Conservation (phyloP, 2,329 filamentous ascomycete genomes). For the Sclerotinia nivalis region DNA sequence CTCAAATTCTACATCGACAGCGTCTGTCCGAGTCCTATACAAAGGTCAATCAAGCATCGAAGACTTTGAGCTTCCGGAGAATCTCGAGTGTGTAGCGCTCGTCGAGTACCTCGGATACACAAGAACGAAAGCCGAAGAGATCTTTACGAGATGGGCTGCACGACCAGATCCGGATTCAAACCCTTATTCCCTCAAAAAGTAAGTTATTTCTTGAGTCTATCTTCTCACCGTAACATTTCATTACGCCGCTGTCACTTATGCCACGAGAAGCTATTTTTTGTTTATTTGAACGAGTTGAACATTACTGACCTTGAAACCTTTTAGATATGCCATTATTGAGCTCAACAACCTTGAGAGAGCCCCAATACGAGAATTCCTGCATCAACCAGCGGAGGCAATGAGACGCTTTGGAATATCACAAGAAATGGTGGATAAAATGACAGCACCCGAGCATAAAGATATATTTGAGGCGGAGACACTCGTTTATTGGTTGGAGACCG, state of each 20-base stretch:
- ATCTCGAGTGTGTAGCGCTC: background rate
- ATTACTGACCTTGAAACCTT: background rate
- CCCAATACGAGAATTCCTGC: background rate
- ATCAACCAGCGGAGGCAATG: background rate
- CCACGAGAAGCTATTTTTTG: background rate
- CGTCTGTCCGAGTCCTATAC: background rate
- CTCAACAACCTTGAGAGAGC: background rate
- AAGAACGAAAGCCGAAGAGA: background rate
- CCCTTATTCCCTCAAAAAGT: background rate
- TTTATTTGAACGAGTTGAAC: background rate
- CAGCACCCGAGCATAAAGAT: background rate
- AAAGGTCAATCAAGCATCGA: fast-evolving
- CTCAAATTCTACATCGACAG: background rate
- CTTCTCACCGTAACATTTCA: background rate
- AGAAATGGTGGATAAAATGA: background rate
- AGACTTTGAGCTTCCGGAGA: background rate
- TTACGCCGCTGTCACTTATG: too few relatives aligned
- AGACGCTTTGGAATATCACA: background rate
- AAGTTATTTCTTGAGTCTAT: too few relatives aligned
- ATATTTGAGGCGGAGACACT: background rate
- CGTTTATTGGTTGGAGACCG: background rate
- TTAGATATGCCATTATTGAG: background rate
- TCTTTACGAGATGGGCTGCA: background rate
- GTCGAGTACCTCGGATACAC: background rate
- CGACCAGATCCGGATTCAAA: background rate